Base-by-base conservation (phyloP, 371 early-diverging fungal genomes). In the Sanchytrium tribonematis region DNA sequence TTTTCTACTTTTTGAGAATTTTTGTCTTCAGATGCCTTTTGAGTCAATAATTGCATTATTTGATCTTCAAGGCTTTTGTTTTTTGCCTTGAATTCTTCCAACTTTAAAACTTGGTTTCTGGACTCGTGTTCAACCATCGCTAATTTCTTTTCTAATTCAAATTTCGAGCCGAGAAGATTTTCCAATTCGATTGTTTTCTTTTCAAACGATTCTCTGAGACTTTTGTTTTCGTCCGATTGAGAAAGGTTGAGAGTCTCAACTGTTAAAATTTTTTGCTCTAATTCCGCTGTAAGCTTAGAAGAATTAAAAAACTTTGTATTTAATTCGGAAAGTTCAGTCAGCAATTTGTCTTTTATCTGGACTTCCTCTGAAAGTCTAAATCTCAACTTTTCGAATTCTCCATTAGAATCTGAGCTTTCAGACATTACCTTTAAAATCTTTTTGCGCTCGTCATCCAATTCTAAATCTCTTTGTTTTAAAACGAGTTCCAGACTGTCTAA, bases 331-430 rank as follows among this genome's bases (percentile, higher is more conserved):
- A 48, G 48, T 22, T 48, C 48, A 48, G 22, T 5, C 22, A 48
- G 22, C 22, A 48, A 22, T 22, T 48, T 48, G 5, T 48, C 48
- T 48, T 48, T 48, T 48, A 48, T 48, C 48, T 48, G 5, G 48
- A 48, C 22, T 48, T 48, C 48, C 30, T 70, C 66, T 30, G 69
- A 68, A 66, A 71, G 71, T 31, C 67, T 29, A 17, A 22, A 17
- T 1, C 71, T 71, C 68, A 76, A 71, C 31, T 71, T 66, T 12
- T 76, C 72, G n/a, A 74, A 68, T 68, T 72, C 72, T 68, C 73
- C 72, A 30, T 75, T 66, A 31, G 71, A 71, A 29, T 75, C 76
- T 71, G 69, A 72, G 28, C 75, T 71, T 67, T 76, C 73, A 0
- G 69, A 69, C 28, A 69, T 72, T 30, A 48, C 32, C 1, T 71